Percentiles rank a stretch among this genome's conserved stretches.
Evolutionary conservation across 2,329 filamentous ascomycete species (phyloP).

Genomic region (Fusarium sp.): DNA sequence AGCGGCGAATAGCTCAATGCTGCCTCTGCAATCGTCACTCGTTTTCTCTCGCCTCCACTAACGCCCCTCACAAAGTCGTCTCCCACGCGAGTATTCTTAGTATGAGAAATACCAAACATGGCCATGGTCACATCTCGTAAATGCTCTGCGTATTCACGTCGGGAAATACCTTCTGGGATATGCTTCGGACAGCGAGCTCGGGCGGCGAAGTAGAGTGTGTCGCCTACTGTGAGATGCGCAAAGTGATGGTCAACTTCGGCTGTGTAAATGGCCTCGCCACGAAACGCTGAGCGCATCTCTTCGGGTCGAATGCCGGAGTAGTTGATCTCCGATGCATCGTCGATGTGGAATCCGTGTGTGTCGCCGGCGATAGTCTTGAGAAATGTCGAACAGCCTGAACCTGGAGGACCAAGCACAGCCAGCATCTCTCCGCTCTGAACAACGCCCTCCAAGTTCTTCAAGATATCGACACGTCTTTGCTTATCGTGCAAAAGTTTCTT

Average conservation of each 20-base stretch:
- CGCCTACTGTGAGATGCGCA: slow-evolving; percentile 76
- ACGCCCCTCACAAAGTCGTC: slow-evolving; percentile 73
- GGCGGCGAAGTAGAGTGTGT: slow-evolving; percentile 80
- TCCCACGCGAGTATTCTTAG: slow-evolving; percentile 74
- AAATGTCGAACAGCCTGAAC: slow-evolving; percentile 79
- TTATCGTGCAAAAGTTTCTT: slow-evolving; percentile 49
- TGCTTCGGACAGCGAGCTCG: slow-evolving; percentile 69
- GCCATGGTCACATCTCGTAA: slow-evolving; percentile 76
- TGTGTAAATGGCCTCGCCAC: slow-evolving; percentile 84
- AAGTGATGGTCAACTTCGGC: slow-evolving; percentile 85
- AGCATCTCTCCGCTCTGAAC: slow-evolving; percentile 76
- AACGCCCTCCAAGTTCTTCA: slow-evolving; percentile 71
- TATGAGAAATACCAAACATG: slow-evolving; percentile 75
- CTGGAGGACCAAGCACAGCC: slow-evolving; percentile 75
- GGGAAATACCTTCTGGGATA: slow-evolving; percentile 65
- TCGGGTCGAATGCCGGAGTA: slow-evolving; percentile 74
- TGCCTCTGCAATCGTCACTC: slow-evolving; percentile 52
- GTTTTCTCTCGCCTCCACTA: slow-evolving; percentile 61
- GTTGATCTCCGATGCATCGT: slow-evolving; percentile 75
- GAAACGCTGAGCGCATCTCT: slow-evolving; percentile 78
- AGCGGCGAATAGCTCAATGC: slow-evolving; percentile 53
- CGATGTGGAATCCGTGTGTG: slow-evolving; percentile 78
- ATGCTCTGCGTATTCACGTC: slow-evolving; percentile 64
- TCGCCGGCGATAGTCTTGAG: slow-evolving; percentile 84
- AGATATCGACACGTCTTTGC: slow-evolving; percentile 69